Base-by-base conservation (phyloP, 1,284 basidiomycete genomes). In the Cryptococcus sp. region DNA sequence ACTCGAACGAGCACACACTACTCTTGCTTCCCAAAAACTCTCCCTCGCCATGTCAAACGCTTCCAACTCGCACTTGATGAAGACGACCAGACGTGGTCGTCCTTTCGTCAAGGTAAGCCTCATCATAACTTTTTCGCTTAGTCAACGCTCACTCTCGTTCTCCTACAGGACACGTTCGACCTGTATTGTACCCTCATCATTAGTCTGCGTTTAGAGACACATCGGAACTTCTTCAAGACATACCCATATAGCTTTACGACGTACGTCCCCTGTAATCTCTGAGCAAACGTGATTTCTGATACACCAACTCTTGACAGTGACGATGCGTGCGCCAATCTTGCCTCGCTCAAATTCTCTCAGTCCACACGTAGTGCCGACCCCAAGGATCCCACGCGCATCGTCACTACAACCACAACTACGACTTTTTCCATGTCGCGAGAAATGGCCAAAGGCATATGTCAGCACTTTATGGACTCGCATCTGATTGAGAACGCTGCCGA, bases 401-500 rank as follows among this genome's bases (percentile, higher is more conserved):
- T 99, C 70, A 98, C 96, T 66, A 99, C 95, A 1, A 99, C 96
- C 0, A 99, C 96, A 5, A 99, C 95, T 10, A 99, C 96, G 45
- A 99, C 96, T 22, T 99, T 99, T 80, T 94, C 93, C 62, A 99
- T 99, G 96, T 93, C 92, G 64, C 87, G 93, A 66, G 95, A 99
- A 48, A 99, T 99, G 89, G 96, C 96, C 61, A 96, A 97, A 80
- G 93, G 92, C 38, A 98, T 99, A 86, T 93, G 93, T 79, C 95
- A 99, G 79, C 94, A 98, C 74, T 99, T 98, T 74, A 95, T 99
- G 90, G 95, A 99, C 66, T 94, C 95, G 51, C 89, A 93, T 61
- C 84, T 99, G 64, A 93, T 99, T 66, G 94, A 97, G 78, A 97
- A 97, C 75, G 94, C 93, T 15, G 87, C 91, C 19, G 96, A 99